Percentiles rank a stretch among this genome's conserved stretches.
Evolutionary conservation across 2,329 filamentous ascomycete species (phyloP).

Genomic region (Amauroascus niger): DNA sequence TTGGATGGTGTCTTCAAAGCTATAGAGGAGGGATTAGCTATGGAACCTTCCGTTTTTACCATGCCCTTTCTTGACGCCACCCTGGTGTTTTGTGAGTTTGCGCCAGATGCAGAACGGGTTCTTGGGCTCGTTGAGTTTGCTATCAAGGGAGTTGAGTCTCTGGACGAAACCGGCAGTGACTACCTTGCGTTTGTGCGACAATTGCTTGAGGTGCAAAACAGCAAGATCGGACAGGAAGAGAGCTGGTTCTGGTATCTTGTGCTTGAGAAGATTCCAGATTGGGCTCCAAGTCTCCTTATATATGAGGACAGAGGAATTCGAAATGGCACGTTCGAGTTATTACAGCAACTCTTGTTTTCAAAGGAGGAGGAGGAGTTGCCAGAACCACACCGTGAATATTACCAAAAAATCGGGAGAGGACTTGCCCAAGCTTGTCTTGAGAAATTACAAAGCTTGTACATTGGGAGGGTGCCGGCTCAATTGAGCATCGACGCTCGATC

Average conservation of each 20-base stretch:
- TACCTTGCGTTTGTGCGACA: conserved; percentile 45
- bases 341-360: conserved; percentile 37
- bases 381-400: conserved; percentile 24
- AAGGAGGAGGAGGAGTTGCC: conserved; percentile 25
- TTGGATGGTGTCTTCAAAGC: conserved; percentile 43
- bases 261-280: conserved; percentile 38
- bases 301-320: conserved; percentile 41
- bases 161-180: conserved; percentile 41
- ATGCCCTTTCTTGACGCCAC: conserved; percentile 52
- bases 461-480: conserved; percentile 19
- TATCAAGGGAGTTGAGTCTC: conserved; percentile 41
- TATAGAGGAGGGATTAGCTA: conserved; percentile 46
- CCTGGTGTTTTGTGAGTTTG: conserved; percentile 43
- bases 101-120: conserved; percentile 31
- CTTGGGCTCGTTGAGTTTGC: conserved; percentile 33
- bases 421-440: conserved; percentile 28
- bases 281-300: conserved; percentile 46
- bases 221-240: conserved; percentile 27
- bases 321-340: conserved; percentile 35
- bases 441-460: conserved; percentile 27
- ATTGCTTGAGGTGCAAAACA: conserved; percentile 35
- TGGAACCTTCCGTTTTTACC: conserved; percentile 40
- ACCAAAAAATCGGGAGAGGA: conserved; percentile 26
- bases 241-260: conserved; percentile 30
- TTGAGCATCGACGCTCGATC: conserved; percentile 27